Evolutionary conservation across 108 stramenopile genomes (phyloP).

Genomic region (Skeletonema costatum): DNA sequence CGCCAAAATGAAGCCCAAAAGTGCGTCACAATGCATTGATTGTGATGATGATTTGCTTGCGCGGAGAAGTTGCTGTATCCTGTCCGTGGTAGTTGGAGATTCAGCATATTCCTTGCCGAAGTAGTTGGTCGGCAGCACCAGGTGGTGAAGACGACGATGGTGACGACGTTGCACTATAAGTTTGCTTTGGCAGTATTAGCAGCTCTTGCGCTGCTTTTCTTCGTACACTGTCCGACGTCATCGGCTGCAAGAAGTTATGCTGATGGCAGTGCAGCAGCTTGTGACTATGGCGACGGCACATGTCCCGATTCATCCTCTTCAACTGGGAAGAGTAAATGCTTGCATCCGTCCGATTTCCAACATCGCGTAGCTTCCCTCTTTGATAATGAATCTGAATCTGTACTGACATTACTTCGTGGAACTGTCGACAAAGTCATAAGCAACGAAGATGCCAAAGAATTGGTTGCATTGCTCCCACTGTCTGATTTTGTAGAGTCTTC

Average conservation of each 20-base stretch:
- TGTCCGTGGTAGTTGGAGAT: no score
- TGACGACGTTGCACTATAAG: neutral
- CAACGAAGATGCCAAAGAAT: neutral
- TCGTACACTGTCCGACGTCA: neutral
- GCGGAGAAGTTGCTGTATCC: no score
- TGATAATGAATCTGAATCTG: conserved; percentile 5
- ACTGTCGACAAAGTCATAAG: conserved; percentile 13
- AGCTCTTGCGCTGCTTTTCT: neutral
- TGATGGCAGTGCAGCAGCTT: neutral
- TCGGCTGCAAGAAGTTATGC: neutral
- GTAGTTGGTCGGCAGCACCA: no score
- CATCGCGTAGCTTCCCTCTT: conserved; percentile 11
- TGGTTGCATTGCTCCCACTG: conserved; percentile 10
- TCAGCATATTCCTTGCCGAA: no score
- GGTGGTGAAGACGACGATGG: no score
- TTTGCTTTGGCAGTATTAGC: neutral
- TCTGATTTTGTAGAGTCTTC: conserved; percentile 23
- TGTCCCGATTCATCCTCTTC: neutral
- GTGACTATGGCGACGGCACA: neutral
- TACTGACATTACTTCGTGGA: conserved; percentile 25
- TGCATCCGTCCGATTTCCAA: conserved; percentile 10
- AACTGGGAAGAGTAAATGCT: neutral
- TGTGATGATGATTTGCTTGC: no score
- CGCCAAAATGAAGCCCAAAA: no score
- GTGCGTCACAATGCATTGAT: no score